These are phyloP conservation scores for Tilletia indica DNA, from an alignment of 1,284 basidiomycete genomes.

Conservation along the genomic window DNA sequence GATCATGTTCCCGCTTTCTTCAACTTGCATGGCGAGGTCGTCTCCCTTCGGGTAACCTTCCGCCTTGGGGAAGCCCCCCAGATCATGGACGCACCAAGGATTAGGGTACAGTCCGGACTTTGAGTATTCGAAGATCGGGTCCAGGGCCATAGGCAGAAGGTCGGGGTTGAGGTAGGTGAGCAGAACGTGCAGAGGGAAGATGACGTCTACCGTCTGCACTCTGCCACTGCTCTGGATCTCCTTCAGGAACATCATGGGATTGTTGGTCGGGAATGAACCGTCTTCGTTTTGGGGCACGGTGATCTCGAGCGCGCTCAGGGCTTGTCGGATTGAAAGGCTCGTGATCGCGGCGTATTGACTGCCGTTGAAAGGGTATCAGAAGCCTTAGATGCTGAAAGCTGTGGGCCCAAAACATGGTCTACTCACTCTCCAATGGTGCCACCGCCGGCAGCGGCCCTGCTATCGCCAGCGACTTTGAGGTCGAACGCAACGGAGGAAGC, in stretches of 20 bases:
- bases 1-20: constrained; percentile 50
- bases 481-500: constrained; percentile 57
- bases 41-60: constrained; percentile 53
- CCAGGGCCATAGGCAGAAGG: constrained; percentile 63
- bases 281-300: constrained; percentile 33
- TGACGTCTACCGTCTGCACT: constrained; percentile 53
- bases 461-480: constrained; percentile 39
- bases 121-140: constrained; percentile 62
- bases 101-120: constrained; percentile 55
- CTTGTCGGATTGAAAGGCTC: constrained; percentile 46
- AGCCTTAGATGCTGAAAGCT: background rate
- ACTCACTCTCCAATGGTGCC: constrained; percentile 33
- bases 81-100: constrained; percentile 54
- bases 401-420: no score
- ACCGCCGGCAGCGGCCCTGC: constrained; percentile 42
- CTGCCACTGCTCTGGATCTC: constrained; percentile 52
- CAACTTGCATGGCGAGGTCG: constrained; percentile 54
- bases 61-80: constrained; percentile 50
- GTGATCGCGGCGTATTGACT: constrained; percentile 52
- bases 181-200: constrained; percentile 60
- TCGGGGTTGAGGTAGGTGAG: constrained; percentile 60
- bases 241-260: constrained; percentile 56
- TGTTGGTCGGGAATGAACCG: constrained; percentile 42
- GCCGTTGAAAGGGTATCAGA: background rate
- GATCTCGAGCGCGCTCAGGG: constrained; percentile 47